Percentiles rank a stretch among this genome's conserved stretches.
These are phyloP conservation scores for Fusarium sp. DNA, from an alignment of 2,329 filamentous ascomycete genomes.

Conservation along the genomic window DNA sequence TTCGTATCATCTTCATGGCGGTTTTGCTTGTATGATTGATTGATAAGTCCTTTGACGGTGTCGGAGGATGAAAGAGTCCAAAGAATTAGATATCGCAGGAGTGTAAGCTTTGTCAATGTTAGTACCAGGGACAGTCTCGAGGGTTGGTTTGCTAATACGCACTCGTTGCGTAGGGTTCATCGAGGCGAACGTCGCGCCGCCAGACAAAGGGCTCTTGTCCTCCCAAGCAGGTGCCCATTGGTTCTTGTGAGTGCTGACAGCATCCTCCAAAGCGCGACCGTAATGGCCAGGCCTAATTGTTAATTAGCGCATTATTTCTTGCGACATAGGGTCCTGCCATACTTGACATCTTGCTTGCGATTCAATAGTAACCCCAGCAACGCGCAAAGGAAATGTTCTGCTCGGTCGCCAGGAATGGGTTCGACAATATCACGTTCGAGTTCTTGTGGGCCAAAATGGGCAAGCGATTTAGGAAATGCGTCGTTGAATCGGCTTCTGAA, in stretches of 20 bases:
- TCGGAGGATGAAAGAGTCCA: slow-evolving; percentile 94
- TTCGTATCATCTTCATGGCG: slow-evolving; percentile 84
- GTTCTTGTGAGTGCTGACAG: slow-evolving; percentile 81
- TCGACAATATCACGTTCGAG: slow-evolving; percentile 88
- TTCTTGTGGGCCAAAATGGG: slow-evolving; percentile 94
- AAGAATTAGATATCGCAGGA: slow-evolving; percentile 83
- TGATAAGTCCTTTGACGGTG: slow-evolving; percentile 80
- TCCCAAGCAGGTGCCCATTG: slow-evolving; percentile 93
- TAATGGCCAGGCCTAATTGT: slow-evolving; percentile 86
- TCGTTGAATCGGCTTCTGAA: slow-evolving; percentile 94
- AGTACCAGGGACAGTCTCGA: not conserved
- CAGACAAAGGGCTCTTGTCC: slow-evolving; percentile 82
- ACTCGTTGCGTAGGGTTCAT: slow-evolving; percentile 87
- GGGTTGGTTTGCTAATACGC: slow-evolving; percentile 45
- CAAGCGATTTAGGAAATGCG: slow-evolving; percentile 84
- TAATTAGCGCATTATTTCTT: slow-evolving; percentile 22
- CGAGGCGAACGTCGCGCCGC: slow-evolving; percentile 80
- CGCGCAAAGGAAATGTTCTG: slow-evolving; percentile 89
- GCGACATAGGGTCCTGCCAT: slow-evolving; percentile 52
- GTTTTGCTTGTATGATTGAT: slow-evolving; percentile 86
- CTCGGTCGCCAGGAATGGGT: slow-evolving; percentile 80
- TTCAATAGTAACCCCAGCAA: slow-evolving; percentile 89
- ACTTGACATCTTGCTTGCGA: slow-evolving; percentile 99
- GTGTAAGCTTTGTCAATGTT: slow-evolving; percentile 69
- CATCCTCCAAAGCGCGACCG: slow-evolving; percentile 91